These are phyloP conservation scores for Aureobasidium mangrovei DNA, from an alignment of 2,329 filamentous ascomycete genomes.

Conservation along the genomic window DNA sequence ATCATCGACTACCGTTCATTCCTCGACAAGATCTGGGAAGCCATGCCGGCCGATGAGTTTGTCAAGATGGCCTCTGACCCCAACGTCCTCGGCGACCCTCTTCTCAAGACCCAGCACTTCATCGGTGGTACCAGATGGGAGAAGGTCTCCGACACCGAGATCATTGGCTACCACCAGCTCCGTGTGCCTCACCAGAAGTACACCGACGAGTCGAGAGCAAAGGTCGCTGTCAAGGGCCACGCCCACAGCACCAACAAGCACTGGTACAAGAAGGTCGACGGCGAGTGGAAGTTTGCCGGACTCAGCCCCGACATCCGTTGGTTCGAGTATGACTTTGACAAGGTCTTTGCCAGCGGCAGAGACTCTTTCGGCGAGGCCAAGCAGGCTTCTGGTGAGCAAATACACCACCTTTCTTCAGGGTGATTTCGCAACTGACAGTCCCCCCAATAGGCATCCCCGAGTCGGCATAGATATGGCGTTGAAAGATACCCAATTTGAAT, in stretches of 20 bases:
- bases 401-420: not conserved
- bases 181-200: conserved; percentile 51
- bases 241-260: conserved; percentile 46
- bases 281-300: conserved; percentile 51
- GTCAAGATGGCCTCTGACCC: conserved; percentile 44
- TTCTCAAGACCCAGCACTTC: conserved; percentile 50
- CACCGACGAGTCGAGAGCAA: conserved; percentile 37
- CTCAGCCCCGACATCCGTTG: conserved; percentile 46
- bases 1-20: conserved; percentile 61
- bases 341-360: conserved; percentile 43
- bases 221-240: conserved; percentile 47
- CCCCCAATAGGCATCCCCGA: conserved; percentile 12
- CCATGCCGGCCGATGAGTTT: conserved; percentile 48
- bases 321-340: conserved; percentile 49
- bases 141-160: conserved; percentile 40
- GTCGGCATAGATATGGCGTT: conserved; percentile 7
- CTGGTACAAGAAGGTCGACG: conserved; percentile 50
- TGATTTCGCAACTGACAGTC: not conserved
- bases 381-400: conserved; percentile 29
- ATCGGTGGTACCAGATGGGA: conserved; percentile 46
- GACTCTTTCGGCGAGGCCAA: conserved; percentile 37
- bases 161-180: conserved; percentile 48
- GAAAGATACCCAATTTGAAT: not conserved
- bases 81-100: conserved; percentile 45
- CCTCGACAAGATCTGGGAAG: conserved; percentile 47